phyloP scores from a whole-genome alignment of 805 yeast genomes.

The Wickerhamiella occidentalis region DNA sequence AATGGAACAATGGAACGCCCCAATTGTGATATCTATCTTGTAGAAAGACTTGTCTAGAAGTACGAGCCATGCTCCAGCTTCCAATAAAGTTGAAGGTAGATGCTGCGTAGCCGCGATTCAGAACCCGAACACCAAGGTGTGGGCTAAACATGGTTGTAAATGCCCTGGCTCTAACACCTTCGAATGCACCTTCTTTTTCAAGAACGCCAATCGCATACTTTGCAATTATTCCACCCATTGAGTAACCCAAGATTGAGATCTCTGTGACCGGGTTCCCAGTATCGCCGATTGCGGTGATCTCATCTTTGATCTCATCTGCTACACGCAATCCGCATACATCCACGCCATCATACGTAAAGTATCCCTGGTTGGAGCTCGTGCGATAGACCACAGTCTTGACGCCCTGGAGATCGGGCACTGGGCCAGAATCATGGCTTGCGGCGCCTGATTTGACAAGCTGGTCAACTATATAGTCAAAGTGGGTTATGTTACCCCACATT shows the following conservation, averaged over 20 bases:
- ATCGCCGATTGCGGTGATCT: conserved; percentile 25
- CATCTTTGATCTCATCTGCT: conserved; percentile 47
- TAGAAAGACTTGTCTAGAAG: conserved; percentile 66
- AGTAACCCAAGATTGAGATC: conserved; percentile 74
- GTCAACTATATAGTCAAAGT: conserved; percentile 48
- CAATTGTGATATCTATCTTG: conserved; percentile 18
- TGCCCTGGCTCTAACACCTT: conserved; percentile 42
- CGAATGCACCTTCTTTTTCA: conserved; percentile 41
- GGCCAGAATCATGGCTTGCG: conserved; percentile 17
- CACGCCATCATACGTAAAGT: conserved; percentile 73
- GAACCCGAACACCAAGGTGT: conserved; percentile 54
- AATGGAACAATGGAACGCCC: conserved; percentile 42
- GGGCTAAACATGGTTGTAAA: conserved; percentile 58
- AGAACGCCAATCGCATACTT: conserved; percentile 70
- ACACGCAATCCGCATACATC: conserved; percentile 74
- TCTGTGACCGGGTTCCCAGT: conserved; percentile 37
- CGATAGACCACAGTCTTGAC: conserved; percentile 34
- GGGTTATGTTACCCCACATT: conserved; percentile 68
- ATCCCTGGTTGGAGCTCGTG: conserved; percentile 54
- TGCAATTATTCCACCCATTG: conserved; percentile 76
- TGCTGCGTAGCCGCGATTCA: conserved; percentile 38
- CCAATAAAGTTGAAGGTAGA: conserved; percentile 49
- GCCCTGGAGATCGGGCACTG: conserved; percentile 5
- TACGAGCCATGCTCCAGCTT: conserved; percentile 52
- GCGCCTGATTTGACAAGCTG: conserved; percentile 32